Evolutionary conservation across 768 basidiomycete genomes (phyloP).

Genomic region (Leccinum arenicola): DNA sequence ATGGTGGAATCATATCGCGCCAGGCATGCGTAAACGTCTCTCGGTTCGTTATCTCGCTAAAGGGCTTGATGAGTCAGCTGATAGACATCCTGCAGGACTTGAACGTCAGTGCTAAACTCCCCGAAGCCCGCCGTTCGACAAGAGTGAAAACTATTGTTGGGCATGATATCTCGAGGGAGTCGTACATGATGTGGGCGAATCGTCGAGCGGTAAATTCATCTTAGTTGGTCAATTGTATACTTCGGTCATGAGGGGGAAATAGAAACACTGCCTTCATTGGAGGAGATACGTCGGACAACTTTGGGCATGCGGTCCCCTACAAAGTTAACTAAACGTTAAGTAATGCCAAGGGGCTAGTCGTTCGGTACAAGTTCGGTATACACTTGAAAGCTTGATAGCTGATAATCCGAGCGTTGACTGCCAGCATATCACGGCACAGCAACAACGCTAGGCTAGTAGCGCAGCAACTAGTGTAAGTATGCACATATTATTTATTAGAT

Average conservation of each 20-base stretch:
- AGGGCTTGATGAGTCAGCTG: slow-evolving; percentile 6
- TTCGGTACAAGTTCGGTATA: no score
- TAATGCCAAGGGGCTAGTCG: neutral
- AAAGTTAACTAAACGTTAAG: neutral
- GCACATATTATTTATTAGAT: neutral
- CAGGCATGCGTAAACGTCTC: slow-evolving; percentile 73
- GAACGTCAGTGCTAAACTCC: slow-evolving; percentile 62
- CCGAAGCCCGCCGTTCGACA: slow-evolving; percentile 78
- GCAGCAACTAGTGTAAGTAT: no score
- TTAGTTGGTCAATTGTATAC: slow-evolving; percentile 9
- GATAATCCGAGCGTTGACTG: no score
- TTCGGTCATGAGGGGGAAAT: neutral
- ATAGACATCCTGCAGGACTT: slow-evolving; percentile 50
- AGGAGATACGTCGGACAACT: neutral
- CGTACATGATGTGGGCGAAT: slow-evolving; percentile 89
- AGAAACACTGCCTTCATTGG: neutral
- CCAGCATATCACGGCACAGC: no score
- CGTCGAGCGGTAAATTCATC: slow-evolving; percentile 56
- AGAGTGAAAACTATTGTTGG: slow-evolving; percentile 59
- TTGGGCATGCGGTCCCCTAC: neutral
- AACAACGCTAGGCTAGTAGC: no score
- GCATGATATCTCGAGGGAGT: slow-evolving; percentile 68
- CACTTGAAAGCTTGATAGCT: no score
- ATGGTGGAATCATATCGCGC: slow-evolving; percentile 81
- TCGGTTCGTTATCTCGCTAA: slow-evolving; percentile 48